Conservation (phyloP, 768 basidiomycete genomes). For the Lyophyllum semitale region DNA sequence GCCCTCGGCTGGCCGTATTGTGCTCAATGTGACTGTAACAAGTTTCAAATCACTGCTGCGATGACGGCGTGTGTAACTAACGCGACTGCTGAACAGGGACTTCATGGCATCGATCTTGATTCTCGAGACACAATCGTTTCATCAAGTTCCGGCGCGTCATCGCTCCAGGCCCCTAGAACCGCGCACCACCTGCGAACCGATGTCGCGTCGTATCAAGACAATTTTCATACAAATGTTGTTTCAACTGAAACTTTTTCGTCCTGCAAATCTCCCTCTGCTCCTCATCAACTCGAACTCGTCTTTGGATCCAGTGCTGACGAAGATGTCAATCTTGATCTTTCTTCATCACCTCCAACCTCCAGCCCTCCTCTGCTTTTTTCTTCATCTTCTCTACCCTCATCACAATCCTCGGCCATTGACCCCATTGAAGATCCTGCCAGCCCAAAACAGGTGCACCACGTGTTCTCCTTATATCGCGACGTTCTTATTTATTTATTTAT, state of each 20-base stretch:
- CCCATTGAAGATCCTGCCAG: background rate
- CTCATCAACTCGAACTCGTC: background rate
- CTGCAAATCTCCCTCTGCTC: background rate
- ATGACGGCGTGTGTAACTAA: background rate
- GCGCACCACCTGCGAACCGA: background rate
- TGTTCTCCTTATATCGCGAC: background rate
- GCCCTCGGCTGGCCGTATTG: background rate
- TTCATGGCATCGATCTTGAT: background rate
- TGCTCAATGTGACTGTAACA: background rate
- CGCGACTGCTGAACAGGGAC: background rate
- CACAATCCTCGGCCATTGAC: conserved; percentile 23
- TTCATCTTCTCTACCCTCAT: conserved; percentile 40
- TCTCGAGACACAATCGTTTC: background rate
- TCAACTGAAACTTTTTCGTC: background rate
- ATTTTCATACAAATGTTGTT: background rate
- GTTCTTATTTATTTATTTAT: background rate
- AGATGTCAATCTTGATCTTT: conserved; percentile 1
- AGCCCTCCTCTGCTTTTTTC: conserved; percentile 47
- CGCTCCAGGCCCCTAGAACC: background rate
- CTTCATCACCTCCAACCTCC: conserved; percentile 42
- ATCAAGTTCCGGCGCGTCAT: background rate
- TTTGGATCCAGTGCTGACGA: background rate
- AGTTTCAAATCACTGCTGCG: too few species aligned
- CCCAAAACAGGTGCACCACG: conserved; percentile 5
- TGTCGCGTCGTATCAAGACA: background rate